Base-by-base conservation (phyloP, 179 eudicot genomes). In the Nepenthes alata region DNA sequence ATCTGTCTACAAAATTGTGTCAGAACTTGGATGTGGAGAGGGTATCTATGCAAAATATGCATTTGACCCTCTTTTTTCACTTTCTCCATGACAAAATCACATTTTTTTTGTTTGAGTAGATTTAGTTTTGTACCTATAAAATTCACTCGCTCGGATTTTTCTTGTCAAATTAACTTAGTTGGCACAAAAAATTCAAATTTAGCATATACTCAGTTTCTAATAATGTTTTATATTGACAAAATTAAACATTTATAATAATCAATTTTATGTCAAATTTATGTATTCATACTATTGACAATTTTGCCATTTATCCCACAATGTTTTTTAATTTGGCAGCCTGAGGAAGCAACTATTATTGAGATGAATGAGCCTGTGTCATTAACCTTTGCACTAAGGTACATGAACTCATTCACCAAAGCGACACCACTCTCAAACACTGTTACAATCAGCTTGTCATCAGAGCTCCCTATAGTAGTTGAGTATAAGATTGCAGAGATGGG, bases 401-500 rank as follows among this genome's bases (percentile, higher is more conserved):
- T 85, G 84, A 87, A 87, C 72, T 87, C 95, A 6, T 87, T 87
- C 75, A 85, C 95, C 8, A 87, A 80, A 75, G 95, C 95, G 44
- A 75, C 86, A 4, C 95, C 95, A 2, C 78, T 87, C 14, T 85
- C 88, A 6, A 85, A 67, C 74, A 80, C 76, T 0, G 88, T 85
- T 58, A 82, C 95, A 25, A 74, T 86, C 55, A 86, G 89, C 71
- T 67, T 86, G 74, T 86, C 93, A 37, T 83, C 86, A 0, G 93
- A 86, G 72, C 81, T 83, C 36, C 93, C 86, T 1, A 79, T 83
- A 49, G 93, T 86, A 57, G 86, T 82, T 1, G 87, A 82, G 74
- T 87, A 87, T 77, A 87, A 87, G 73, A 85, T 86, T 73, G 90
- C 87, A 5, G 90, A 86, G 65, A 81, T 86, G 90, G 90, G 90